Conservation (phyloP, 1,284 basidiomycete species). For the Marasmius tenuissimus region DNA sequence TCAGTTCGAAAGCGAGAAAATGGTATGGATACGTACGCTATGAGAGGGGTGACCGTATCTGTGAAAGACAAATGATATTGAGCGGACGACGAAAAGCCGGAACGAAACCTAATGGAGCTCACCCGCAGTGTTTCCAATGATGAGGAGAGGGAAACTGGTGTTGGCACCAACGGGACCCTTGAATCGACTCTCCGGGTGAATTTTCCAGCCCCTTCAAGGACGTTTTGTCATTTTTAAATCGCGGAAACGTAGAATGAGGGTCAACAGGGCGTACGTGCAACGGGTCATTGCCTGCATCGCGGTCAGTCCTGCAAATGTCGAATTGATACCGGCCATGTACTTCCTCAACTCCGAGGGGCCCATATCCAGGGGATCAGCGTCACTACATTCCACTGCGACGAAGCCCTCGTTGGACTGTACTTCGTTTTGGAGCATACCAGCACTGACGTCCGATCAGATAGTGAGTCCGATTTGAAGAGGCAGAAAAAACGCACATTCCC, state of each 20-base stretch:
- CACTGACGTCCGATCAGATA: background rate
- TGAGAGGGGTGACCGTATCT: slow-evolving; percentile 42
- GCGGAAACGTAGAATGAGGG: background rate
- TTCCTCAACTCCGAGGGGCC: background rate
- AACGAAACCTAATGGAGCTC: background rate
- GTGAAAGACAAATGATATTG: background rate
- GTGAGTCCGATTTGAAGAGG: no score
- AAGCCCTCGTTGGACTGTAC: background rate
- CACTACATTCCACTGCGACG: background rate
- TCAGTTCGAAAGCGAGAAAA: background rate
- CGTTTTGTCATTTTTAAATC: background rate
- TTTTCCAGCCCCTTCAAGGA: slow-evolving; percentile 29
- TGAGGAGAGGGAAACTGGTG: slow-evolving; percentile 19
- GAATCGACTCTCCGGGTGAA: slow-evolving; percentile 27
- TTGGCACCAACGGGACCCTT: slow-evolving; percentile 27
- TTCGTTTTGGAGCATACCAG: background rate
- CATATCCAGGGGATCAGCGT: background rate
- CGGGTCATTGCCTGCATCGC: background rate
- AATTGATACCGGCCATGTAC: slow-evolving; percentile 1
- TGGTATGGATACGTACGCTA: slow-evolving; percentile 20
- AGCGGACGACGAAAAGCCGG: background rate
- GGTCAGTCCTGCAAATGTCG: background rate
- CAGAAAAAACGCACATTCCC: slow-evolving; percentile 8
- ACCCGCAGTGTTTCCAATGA: slow-evolving; percentile 22
- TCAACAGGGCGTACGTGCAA: background rate